Conservation (phyloP, 1,284 basidiomycete genomes). For the Cryptococcus deneoformans region DNA sequence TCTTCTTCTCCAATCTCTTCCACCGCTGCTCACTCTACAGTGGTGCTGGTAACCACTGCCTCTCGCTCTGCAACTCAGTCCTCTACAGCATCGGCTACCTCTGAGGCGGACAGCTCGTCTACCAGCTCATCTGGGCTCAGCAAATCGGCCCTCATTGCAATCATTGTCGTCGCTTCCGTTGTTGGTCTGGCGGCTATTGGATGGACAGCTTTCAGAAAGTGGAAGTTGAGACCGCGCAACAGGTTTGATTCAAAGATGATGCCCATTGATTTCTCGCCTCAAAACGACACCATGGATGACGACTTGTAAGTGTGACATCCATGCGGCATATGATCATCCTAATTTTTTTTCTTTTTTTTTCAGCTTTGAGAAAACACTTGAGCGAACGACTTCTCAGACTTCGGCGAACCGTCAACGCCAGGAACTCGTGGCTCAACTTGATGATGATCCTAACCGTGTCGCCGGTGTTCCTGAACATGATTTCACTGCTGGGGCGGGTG, state of each 20-base stretch:
- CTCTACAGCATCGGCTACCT: constrained; percentile 17
- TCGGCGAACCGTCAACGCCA: constrained; percentile 41
- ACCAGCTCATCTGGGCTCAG: constrained; percentile 37
- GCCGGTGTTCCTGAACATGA: constrained; percentile 58
- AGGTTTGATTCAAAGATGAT: constrained; percentile 68
- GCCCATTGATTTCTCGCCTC: constrained; percentile 63
- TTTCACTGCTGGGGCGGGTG: constrained; percentile 65
- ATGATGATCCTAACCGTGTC: constrained; percentile 25
- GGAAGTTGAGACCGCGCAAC: constrained; percentile 77
- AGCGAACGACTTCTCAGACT: constrained; percentile 32
- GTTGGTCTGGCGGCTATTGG: constrained; percentile 66
- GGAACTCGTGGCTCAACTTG: constrained; percentile 39
- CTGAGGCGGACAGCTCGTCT: constrained; percentile 15
- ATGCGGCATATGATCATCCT: neutral
- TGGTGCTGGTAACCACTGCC: constrained; percentile 19
- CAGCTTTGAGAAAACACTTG: constrained; percentile 43
- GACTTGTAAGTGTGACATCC: constrained; percentile 24
- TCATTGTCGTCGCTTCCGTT: constrained; percentile 67
- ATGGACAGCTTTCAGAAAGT: constrained; percentile 88
- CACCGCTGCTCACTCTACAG: constrained; percentile 14
- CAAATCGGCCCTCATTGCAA: constrained; percentile 62
- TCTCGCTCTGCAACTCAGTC: constrained; percentile 12
- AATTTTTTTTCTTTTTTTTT: neutral
- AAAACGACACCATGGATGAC: constrained; percentile 57
- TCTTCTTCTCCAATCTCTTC: neutral